Percentiles rank a stretch among this genome's conserved stretches.
Conservation (phyloP, 2,329 filamentous ascomycete species). For the Penicillium italicum region DNA sequence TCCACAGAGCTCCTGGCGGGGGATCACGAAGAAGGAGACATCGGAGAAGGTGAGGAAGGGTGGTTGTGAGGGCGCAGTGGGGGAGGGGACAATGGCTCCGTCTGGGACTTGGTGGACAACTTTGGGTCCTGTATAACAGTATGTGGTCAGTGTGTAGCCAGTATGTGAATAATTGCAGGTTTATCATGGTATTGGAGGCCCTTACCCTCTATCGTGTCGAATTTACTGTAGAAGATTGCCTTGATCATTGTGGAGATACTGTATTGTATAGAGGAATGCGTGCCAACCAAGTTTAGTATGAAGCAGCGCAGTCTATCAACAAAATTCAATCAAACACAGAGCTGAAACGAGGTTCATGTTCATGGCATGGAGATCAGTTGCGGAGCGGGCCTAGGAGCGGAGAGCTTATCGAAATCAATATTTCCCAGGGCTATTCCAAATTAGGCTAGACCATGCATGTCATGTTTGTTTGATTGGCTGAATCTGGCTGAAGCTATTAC, state of each 20-base stretch:
- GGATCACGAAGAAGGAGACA: constrained; percentile 89
- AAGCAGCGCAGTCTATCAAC: not conserved
- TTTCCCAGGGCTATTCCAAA: not conserved
- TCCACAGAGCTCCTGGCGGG: constrained; percentile 91
- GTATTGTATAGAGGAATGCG: not conserved
- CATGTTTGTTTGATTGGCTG: not conserved
- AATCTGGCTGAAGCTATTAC: fast-evolving
- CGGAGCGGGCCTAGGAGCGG: constrained; percentile 6
- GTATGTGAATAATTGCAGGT: not conserved
- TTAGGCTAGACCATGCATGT: not conserved
- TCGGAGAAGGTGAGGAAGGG: constrained; percentile 81
- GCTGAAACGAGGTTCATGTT: not conserved
- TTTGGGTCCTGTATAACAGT: constrained; percentile 50
- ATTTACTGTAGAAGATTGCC: constrained; percentile 65
- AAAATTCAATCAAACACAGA: not conserved
- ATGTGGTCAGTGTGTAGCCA: constrained; percentile 1
- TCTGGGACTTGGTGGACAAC: constrained; percentile 63
- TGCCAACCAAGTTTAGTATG: not conserved
- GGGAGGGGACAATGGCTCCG: constrained; percentile 52
- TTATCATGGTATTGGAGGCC: not conserved
- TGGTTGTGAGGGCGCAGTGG: constrained; percentile 48
- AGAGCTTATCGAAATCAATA: constrained; percentile 8
- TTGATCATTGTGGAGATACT: constrained; percentile 51
- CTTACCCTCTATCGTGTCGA: constrained; percentile 57
- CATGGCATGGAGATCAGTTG: constrained; percentile 1